Evolutionary conservation across 306 rosid species (phyloP), one percentile per base, ranked within the genome.

Genomic region (Adenanthera pavonina): DNA sequence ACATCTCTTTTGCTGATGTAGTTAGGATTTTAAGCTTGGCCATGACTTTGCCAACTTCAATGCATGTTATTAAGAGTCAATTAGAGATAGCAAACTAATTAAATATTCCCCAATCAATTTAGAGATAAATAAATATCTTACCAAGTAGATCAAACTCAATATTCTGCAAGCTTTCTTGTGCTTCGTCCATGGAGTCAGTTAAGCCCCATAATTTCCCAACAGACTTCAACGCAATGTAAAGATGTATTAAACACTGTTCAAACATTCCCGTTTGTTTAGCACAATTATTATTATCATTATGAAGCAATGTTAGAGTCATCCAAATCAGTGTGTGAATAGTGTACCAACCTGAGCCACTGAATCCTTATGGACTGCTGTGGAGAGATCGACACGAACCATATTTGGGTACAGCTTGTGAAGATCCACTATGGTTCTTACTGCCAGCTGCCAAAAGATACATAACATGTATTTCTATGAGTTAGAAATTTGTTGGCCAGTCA

Each of bases 341-440:
- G 19, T 20, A 19, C 64, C 52, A 70, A 86, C 89, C 86, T 86
- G 82, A 60, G 81, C 57, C n/a, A 65, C 33, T 44, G 89, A 54
- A 61, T 68, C 61, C 13, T 72, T 47, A 53, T 76, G 74, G 7
- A 36, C 38, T 70, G 66, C 73, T 17, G 76, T n/a, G 19, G 41
- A 51, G 15, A 35, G 78, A 43, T 72, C 53, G n/a, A 74, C 2
- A 25, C 69, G 71, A 64, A 79, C 79, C 53, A 82, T 69, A 46
- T 75, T 79, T 1, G 86, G 89, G 68, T 86, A 86, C 66, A 86
- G 68, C 70, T 86, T 86, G 76, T 72, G 62, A 12, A 72, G 61
- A 72, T 72, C 76, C 3, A 51, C 76, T 8, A 51, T 49, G 19
- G 76, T 72, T 51, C 76, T 72, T 10, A 72, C 20, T 33, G 61